Evolutionary conservation across 2,329 filamentous ascomycete genomes (phyloP), one percentile per base, ranked within the genome.

Genomic region (Pyrenochaeta sp.): DNA sequence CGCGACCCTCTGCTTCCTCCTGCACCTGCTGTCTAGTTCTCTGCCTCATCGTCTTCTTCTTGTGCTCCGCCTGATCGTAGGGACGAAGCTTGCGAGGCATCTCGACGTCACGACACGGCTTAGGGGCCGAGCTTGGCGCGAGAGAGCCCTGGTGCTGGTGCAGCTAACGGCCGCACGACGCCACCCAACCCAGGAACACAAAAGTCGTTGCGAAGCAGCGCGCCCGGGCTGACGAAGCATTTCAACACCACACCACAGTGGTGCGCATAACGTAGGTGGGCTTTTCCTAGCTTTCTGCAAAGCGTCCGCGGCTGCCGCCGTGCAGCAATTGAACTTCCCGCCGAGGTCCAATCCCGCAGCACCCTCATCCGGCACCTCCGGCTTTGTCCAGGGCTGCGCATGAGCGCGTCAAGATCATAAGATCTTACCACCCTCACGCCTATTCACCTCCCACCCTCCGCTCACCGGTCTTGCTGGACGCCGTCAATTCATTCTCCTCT

Each of bases 291-390:
- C 19, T 19, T 47, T 45, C 54, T 52, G 49, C 52, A 57, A 54
- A 57, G 53, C 58, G 50, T 61, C 69, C 66, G 59, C 56, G 28
- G 39, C 59, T 61, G 61, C 66, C 68, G 69, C 66, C 50, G 51
- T 44, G 51, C 52, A 30, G 39, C 32, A 52, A 54, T 56, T 46
- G 32, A 45, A 32, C 28, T 61, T 65, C 62, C 64, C 52, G 43
- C 40, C 36, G 13, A 39, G 13, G 13, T 4, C 36, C 36, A 39
- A 39, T 39, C 36, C 36, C 36, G 36, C 13, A 5, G 50, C 40
- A 15, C 69, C n/a, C 36, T 19, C 50, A 67, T 69, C 71, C 72
- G 71, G 67, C 60, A 37, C 54, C 58, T 58, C 65, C 61, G 69
- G 61, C 64, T 52, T 51, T 54, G 50, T 68, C 63, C 54, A 50